Conservation (phyloP, 257 asterid species). For the Fraxinus cuspidata region DNA sequence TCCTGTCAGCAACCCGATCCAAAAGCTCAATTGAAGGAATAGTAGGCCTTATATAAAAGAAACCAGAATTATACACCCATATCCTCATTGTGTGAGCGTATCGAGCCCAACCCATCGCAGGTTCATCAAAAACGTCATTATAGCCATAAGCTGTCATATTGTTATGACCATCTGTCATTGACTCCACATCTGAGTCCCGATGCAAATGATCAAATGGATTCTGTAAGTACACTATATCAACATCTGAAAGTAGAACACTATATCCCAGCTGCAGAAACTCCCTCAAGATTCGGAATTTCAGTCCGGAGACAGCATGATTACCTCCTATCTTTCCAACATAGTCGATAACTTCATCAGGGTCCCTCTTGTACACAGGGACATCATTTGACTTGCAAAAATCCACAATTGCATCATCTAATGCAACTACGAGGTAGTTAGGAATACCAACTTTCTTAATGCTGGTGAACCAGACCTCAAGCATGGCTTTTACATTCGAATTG, state of each 20-base stretch:
- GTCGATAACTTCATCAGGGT: conserved; percentile 58
- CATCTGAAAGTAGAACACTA: no score
- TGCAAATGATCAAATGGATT: conserved; percentile 67
- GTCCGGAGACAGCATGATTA: conserved; percentile 68
- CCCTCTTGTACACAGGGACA: conserved; percentile 67
- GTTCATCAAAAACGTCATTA: conserved; percentile 76
- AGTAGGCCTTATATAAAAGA: conserved; percentile 79
- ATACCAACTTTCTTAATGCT: conserved; percentile 64
- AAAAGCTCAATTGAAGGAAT: conserved; percentile 76
- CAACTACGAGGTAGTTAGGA: conserved; percentile 69
- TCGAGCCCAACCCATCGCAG: conserved; percentile 86
- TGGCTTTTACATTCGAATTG: conserved; percentile 62
- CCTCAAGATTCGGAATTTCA: conserved; percentile 71
- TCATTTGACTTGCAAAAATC: conserved; percentile 63
- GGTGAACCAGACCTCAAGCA: conserved; percentile 67
- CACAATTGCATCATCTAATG: conserved; percentile 57
- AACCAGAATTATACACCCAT: conserved; percentile 86
- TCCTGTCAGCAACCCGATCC: conserved; percentile 71
- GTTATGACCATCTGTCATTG: conserved; percentile 83
- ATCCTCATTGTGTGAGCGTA: conserved; percentile 84
- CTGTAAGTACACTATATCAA: conserved; percentile 74
- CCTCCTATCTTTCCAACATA: conserved; percentile 63
- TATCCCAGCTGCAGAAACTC: conserved; percentile 87
- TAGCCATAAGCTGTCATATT: conserved; percentile 78
- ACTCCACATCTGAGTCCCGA: conserved; percentile 81